Percentiles rank a stretch among this genome's conserved stretches.
Conservation (phyloP, 257 asterid species). For the Solanum chiquidenum region DNA sequence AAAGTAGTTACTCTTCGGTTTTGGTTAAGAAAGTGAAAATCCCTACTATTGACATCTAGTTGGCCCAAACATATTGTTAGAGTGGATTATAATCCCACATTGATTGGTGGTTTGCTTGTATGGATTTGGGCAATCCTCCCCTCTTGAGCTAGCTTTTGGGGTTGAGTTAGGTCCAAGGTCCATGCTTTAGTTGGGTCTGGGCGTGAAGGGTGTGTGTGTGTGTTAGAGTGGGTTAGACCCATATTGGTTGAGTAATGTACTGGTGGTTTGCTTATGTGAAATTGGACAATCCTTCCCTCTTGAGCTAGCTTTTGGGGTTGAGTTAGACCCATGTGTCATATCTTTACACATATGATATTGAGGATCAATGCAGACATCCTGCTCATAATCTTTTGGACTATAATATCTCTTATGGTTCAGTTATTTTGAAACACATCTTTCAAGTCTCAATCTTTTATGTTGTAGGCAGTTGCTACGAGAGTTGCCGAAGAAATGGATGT, state of each 20-base stretch:
- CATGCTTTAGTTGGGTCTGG: neutral
- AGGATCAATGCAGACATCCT: neutral
- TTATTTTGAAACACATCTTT: neutral
- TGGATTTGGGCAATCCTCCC: neutral
- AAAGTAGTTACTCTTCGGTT: neutral
- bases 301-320: neutral
- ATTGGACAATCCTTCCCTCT: neutral
- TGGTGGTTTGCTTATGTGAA: neutral
- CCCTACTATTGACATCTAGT: neutral
- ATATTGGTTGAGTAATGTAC: neutral
- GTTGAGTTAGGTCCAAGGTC: neutral
- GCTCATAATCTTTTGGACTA: neutral
- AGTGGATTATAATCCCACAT: neutral
- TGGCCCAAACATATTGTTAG: neutral
- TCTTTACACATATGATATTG: neutral
- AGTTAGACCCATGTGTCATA: neutral
- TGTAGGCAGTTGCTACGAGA: slow-evolving; percentile 77
- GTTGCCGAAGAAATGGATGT: slow-evolving; percentile 96
- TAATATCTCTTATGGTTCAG: neutral
- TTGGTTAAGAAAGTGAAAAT: neutral
- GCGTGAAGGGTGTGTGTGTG: neutral
- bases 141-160: neutral
- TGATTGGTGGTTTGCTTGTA: neutral
- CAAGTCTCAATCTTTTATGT: slow-evolving; percentile 1
- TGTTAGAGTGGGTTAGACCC: neutral